Evolutionary conservation across 768 basidiomycete species (phyloP), one percentile per base, ranked within the genome.

Genomic region (Termitomyces sp.): DNA sequence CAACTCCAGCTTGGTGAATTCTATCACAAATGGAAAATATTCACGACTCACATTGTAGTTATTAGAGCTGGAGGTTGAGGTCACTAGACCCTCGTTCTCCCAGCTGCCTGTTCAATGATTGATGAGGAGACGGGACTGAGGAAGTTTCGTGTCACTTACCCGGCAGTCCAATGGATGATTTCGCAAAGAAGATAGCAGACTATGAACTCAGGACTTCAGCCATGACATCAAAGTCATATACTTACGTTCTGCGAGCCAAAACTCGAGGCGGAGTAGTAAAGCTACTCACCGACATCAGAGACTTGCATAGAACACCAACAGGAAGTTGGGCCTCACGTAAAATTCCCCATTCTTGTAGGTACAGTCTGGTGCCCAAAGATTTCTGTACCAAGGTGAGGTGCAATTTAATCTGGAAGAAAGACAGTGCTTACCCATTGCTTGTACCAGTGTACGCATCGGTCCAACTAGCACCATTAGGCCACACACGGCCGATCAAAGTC

Each of bases 151-250:
- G 34, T 17, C 17, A 65, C 59, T 47, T 60, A 73, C 77, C 77
- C 48, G 79, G 78, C 32, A 76, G 60, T n/a, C 81, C 82, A 25
- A 79, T 81, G 15, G 75, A 72, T 4, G 81, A 82, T 61, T 77
- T 82, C 1, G 83, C 82, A 5, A 83, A 74, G 70, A 83, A 85
- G 34, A 86, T 82, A 2, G 77, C 84, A 12, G 78, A 81, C 77
- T 83, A 51, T 6, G 32, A 17, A 48, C 29, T 37, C 37, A 59
- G 3, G 12, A 29, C 12, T 11, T 47, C 12, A 7, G 14, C 4
- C 2, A 48, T 12, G n/a, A 48, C 10, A 12, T 48, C 25, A 20
- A n/a, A 48, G 47, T 29, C 5, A 47, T 14, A 42, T 38, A 78
- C 25, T 25, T 25, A 25, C 79, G 10, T 81, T 80, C 67, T 81